phyloP scores from a whole-genome alignment of 2,329 filamentous ascomycete genomes.

The Biscogniauxia mediterranea region DNA sequence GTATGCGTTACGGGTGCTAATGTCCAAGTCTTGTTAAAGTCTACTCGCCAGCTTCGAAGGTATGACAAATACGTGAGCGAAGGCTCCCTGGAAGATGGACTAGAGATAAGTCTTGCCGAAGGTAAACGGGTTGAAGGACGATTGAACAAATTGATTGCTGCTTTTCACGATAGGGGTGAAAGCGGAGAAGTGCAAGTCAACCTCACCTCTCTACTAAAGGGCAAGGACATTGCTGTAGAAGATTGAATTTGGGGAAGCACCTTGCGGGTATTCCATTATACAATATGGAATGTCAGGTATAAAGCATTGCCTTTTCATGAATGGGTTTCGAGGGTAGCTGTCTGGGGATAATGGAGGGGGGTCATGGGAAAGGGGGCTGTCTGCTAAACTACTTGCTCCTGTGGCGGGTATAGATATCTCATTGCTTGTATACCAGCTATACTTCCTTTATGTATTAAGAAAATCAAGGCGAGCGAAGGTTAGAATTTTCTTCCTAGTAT shows the following conservation, averaged over 20 bases:
- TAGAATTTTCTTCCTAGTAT: no score
- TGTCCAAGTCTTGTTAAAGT: slow-evolving; percentile 11
- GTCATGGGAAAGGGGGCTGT: no score
- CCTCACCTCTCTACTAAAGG: slow-evolving; percentile 21
- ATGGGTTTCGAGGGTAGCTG: no score
- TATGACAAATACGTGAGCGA: slow-evolving; percentile 29
- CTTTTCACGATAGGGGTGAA: slow-evolving; percentile 5
- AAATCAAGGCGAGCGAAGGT: no score
- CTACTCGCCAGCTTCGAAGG: slow-evolving; percentile 7
- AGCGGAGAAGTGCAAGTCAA: slow-evolving; percentile 11
- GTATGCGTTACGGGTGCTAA: slow-evolving; percentile 7
- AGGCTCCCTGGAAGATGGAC: slow-evolving; percentile 23
- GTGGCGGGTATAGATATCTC: no score
- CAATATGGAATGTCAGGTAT: no score
- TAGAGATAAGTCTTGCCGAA: slow-evolving; percentile 28
- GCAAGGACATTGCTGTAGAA: slow-evolving; percentile 10
- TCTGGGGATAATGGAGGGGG: no score
- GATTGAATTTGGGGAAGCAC: background rate
- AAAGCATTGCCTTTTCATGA: no score
- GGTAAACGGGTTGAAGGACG: slow-evolving; percentile 23
- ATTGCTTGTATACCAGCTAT: no score
- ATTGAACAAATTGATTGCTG: slow-evolving; percentile 20
- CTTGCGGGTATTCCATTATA: no score
- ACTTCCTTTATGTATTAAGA: no score
- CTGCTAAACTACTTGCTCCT: no score